Evolutionary conservation across 805 yeast species (phyloP).

Genomic region (Metschnikowia chrysomelidarum): DNA sequence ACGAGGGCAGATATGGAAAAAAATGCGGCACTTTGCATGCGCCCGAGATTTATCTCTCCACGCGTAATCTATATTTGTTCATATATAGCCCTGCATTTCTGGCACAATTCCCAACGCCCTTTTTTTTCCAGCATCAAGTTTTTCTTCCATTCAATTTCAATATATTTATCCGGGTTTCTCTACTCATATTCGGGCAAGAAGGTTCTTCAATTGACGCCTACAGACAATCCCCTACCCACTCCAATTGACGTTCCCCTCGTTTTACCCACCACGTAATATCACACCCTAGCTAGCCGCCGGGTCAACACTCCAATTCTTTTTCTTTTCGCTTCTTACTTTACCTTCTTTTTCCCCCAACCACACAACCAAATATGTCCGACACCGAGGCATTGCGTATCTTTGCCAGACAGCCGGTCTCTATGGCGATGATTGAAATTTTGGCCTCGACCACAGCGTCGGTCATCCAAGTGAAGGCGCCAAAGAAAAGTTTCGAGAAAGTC

Average conservation of each 20-base stretch:
- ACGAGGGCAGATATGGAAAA: neutral
- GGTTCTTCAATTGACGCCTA: no score
- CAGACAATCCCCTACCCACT: no score
- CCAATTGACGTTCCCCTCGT: no score
- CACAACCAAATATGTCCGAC: slow-evolving; percentile 23
- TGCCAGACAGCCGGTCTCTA: slow-evolving; percentile 52
- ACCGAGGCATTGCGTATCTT: slow-evolving; percentile 51
- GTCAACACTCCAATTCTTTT: neutral
- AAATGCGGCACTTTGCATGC: neutral
- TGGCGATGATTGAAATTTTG: slow-evolving; percentile 57
- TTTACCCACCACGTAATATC: no score
- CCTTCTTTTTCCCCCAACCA: neutral
- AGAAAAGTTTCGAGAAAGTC: slow-evolving; percentile 15
- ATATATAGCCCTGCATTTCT: slow-evolving; percentile 3
- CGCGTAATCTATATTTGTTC: slow-evolving; percentile 5
- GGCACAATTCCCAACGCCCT: neutral
- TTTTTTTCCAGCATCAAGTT: neutral
- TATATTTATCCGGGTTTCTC: no score
- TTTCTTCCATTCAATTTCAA: no score
- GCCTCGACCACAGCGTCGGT: slow-evolving; percentile 59
- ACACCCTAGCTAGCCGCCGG: no score
- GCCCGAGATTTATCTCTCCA: neutral
- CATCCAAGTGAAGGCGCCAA: slow-evolving; percentile 41
- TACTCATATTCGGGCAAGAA: no score
- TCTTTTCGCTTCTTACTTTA: neutral